Evolutionary conservation across 192 early-diverging fungal genomes (phyloP).

Genomic region (Coemansia sp.): DNA sequence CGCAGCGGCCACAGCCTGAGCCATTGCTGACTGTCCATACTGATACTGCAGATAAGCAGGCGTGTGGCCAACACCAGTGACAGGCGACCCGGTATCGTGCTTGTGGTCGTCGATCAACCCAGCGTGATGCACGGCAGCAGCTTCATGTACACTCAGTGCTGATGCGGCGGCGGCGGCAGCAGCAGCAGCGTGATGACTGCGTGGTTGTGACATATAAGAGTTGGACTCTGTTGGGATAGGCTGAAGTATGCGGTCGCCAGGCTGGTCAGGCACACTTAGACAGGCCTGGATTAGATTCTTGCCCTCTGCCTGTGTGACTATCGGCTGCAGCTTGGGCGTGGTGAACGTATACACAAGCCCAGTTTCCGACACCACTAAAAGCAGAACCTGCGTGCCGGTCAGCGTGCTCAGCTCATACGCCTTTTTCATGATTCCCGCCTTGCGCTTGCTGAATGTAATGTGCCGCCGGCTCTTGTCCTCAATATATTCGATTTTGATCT

Average conservation of each 20-base stretch:
- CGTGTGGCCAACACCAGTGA: constrained; percentile 13
- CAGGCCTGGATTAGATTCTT: constrained; percentile 92
- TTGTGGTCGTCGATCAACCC: constrained; percentile 40
- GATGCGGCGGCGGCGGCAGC: constrained; percentile 26
- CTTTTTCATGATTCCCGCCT: constrained; percentile 99
- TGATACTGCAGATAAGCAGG: constrained; percentile 38
- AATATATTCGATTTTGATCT: constrained; percentile 96
- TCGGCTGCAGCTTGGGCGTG: constrained; percentile 87
- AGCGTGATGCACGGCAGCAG: constrained; percentile 2
- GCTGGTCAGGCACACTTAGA: constrained; percentile 80
- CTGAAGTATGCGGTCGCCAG: constrained; percentile 41
- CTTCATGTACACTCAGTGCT: constrained; percentile 17
- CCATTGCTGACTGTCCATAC: constrained; percentile 40
- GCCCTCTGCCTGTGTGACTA: constrained; percentile 88
- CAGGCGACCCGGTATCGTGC: constrained; percentile 18
- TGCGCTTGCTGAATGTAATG: constrained; percentile 94
- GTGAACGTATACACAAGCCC: constrained; percentile 95
- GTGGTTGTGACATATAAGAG: constrained; percentile 54
- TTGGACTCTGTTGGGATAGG: constrained; percentile 53
- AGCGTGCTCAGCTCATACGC: constrained; percentile 90
- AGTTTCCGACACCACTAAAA: constrained; percentile 91
- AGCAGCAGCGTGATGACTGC: constrained; percentile 24
- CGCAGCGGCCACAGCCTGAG: constrained; percentile 40
- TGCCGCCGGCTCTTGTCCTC: constrained; percentile 90
- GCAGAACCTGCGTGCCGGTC: constrained; percentile 91